A percentile compares a stretch with the other conserved stretches of the same genome.
phyloP scores from a whole-genome alignment of 129 eudicot genomes.

The Artemisia annua region DNA sequence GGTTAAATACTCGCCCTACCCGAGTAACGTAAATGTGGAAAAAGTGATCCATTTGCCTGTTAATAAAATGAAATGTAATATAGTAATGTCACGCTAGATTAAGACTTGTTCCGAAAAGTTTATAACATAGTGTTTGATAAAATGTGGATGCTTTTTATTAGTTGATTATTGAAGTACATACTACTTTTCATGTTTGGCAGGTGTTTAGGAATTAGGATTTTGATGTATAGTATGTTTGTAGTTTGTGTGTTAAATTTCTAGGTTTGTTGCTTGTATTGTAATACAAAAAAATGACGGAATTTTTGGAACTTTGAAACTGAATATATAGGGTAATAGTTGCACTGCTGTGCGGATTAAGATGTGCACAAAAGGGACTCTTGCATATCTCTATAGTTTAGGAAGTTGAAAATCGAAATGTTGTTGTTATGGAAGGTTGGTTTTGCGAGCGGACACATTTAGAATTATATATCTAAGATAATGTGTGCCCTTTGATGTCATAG shows the following conservation, averaged over 20 bases:
- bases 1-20: neutral
- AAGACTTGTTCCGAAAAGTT: too few relatives aligned
- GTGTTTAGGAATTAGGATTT: neutral
- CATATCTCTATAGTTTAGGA: neutral
- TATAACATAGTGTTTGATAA: neutral
- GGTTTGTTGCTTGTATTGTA: neutral
- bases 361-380: neutral
- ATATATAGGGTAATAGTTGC: neutral
- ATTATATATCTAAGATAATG: neutral
- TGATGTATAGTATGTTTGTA: neutral
- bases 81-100: too few relatives aligned
- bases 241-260: constrained; percentile 10
- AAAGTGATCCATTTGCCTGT: neutral
- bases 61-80: too few relatives aligned
- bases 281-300: neutral
- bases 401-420: neutral
- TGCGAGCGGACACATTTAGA: neutral
- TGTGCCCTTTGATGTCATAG: neutral
- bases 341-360: neutral
- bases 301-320: constrained; percentile 3
- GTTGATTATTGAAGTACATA: neutral
- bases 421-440: neutral
- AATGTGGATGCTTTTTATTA: neutral
- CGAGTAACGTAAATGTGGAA: too few relatives aligned
- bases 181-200: neutral